Evolutionary conservation across 1,139 yeast genomes (phyloP), one percentile per base, ranked within the genome.

Genomic region (Yamadazyma membranifaciens): DNA sequence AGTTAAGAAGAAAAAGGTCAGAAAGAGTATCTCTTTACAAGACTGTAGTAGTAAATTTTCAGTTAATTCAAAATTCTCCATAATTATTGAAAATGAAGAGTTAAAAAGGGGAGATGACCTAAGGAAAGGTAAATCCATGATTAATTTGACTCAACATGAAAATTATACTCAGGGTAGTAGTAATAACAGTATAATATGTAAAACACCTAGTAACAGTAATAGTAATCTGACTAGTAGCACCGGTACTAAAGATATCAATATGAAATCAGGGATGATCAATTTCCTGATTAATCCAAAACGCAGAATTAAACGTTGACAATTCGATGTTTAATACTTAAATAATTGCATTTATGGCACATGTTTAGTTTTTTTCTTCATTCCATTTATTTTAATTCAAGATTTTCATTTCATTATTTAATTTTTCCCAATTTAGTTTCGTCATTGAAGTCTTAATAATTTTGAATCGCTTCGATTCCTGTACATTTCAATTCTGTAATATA

Each of bases 261-360:
- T 67, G 67, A 60, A 66, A 45, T 59, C 68, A 13, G 73, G 73
- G 4, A 60, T 68, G 50, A 56, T 59, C 30, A 66, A 64, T 47
- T 69, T 69, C 46, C 70, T 67, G 51, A 51, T 69, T 17, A 55
- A 66, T 31, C 36, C 38, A 20, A 36, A 30, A 27, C 31, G 32
- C n/a, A 35, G 28, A 9, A 27, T 26, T 11, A 33, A 25, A 25
- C 28, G 36, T n/a, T 33, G 14, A 33, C 20, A 26, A n/a, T 22
- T 20, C 27, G 11, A 20, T 12, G 6, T 16, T 14, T 20, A 6
- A 5, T 20, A 20, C 7, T 20, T 6, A 20, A 20, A 20, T 20
- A 6, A 20, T 20, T 20, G 7, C 7, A 20, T 20, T 20, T 20
- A 20, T 20, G 24, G 24, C 25, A 6, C 6, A 30, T 10, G 14